phyloP scores from a whole-genome alignment of 2,329 filamentous ascomycete species.

The Sporothrix pseudoabietina region DNA sequence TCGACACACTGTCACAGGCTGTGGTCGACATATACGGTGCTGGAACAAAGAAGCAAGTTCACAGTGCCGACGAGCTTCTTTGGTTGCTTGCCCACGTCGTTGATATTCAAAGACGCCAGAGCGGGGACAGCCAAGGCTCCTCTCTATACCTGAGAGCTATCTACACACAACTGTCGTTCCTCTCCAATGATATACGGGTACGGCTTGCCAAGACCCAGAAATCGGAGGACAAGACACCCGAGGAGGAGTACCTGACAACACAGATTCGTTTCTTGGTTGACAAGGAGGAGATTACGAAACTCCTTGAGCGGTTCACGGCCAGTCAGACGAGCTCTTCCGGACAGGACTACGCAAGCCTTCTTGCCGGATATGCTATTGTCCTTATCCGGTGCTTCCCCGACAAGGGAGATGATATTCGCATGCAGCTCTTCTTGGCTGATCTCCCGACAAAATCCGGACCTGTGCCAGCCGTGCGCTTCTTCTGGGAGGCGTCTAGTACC shows the following conservation, averaged over 20 bases:
- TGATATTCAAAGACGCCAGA: slow-evolving; percentile 52
- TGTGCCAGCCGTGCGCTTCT: slow-evolving; percentile 74
- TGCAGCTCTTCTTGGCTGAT: slow-evolving; percentile 85
- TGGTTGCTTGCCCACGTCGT: slow-evolving; percentile 71
- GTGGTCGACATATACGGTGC: slow-evolving; percentile 46
- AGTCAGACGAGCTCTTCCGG: slow-evolving; percentile 25
- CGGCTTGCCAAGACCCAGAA: slow-evolving; percentile 42
- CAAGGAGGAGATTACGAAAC: slow-evolving; percentile 69
- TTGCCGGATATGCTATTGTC: slow-evolving; percentile 85
- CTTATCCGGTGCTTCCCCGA: slow-evolving; percentile 82
- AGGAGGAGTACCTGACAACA: slow-evolving; percentile 58
- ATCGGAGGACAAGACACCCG: slow-evolving; percentile 43
- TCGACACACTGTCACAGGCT: slow-evolving; percentile 47
- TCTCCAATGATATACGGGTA: slow-evolving; percentile 55
- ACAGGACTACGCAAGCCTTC: slow-evolving; percentile 64
- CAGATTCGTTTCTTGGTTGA: slow-evolving; percentile 73
- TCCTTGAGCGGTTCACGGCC: slow-evolving; percentile 52
- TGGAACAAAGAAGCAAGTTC: slow-evolving; percentile 35
- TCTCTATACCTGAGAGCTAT: slow-evolving; percentile 54
- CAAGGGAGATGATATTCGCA: slow-evolving; percentile 83
- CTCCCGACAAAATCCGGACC: slow-evolving; percentile 50
- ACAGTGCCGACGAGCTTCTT: slow-evolving; percentile 51
- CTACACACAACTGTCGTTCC: slow-evolving; percentile 56
- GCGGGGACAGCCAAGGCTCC: slow-evolving; percentile 41
- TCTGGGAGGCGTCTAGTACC: slow-evolving; percentile 68